Evolutionary conservation across 2,329 filamentous ascomycete species (phyloP), one percentile per base, ranked within the genome.

Genomic region (Pyricularia pennisetigena): DNA sequence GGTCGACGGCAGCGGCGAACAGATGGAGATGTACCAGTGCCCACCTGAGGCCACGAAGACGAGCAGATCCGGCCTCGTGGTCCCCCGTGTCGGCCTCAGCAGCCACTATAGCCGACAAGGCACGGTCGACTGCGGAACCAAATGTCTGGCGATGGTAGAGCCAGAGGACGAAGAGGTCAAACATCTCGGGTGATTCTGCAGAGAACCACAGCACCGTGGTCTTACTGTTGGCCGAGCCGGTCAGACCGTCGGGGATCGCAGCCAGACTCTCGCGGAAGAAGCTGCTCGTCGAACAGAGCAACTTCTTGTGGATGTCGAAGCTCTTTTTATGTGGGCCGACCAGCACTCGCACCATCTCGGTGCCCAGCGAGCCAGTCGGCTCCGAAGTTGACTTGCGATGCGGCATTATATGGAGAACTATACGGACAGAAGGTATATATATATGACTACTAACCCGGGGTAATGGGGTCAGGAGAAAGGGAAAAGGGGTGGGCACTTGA

Each of bases 21-120:
- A 88, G 78, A 72, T 88, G 85, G 14, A 87, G 78, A 49, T 81
- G 81, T 67, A 87, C 82, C 7, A 87, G 78, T 69, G 83, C 82
- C 83, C 84, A 86, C 74, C 86, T 85, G 4, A 86, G 77, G 32
- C 78, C 71, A 78, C 79, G 72, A 75, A 72, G 65, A 30, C 65
- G 67, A 57, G n/a, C 26, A 7, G 64, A 66, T 10, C 65, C 65
- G 30, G 54, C 66, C 12, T 30, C 54, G n/a, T 26, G 23, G 59
- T 67, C 57, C 10, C 67, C 65, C 64, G 29, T 35, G 30, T 8
- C 35, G n/a, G 20, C 59, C 54, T 24, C 57, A n/a, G 69, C 68
- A 12, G 71, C 70, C 35, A 72, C 71, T 63, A 73, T 72, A 7
- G 72, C 67, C 26, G 68, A 70, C 30, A 82, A 73, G 70, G 79